Base-by-base conservation (phyloP, 352 stramenopile genomes). In the Globisporangium polare region DNA sequence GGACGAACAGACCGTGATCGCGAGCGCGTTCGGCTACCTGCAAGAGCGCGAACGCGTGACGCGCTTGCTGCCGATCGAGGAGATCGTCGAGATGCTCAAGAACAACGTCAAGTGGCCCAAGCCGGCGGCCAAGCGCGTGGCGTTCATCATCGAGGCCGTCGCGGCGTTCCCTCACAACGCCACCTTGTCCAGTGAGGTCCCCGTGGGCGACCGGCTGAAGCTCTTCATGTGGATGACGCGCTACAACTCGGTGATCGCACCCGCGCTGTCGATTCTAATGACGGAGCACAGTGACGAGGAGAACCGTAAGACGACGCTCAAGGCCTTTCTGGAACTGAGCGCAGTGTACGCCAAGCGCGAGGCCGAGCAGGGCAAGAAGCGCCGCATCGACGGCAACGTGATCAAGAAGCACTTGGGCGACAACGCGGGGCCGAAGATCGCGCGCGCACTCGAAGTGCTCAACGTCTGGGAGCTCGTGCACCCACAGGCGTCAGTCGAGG, bases 61-160 rank as follows among this genome's bases (percentile, higher is more conserved):
- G 3, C 53, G 54, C 24, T 22, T 53, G 12, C 53, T 88, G 12
- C 68, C 75, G 31, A 66, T 62, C 1, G 73, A 71, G 26, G 71
- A 83, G 47, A 72, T 89, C 50, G 70, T 89, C 35, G 82, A 91
- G 59, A 73, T 89, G 74, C 74, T 91, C 26, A 91, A 91, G 66
- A 68, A 72, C 50, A 83, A 88, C 53, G 78, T 91, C 31, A 91
- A 91, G 57, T 89, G 79, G 79, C 74, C 82, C 13, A 89, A 89
- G 50, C 75, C 79, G 1, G 76, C 72, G 39, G 79, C 79, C 55
- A 91, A 91, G 67, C 77, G 79, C 10, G 74, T 86, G 43, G 78
- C 77, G 29, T 61, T 83, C 42, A 83, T 89, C 20, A 68, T 89
- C 22, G 82, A 91, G 53, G 82, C 82, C 0, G 64, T 88, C 26